Evolutionary conservation across 495 filamentous ascomycete genomes (phyloP), one percentile per base, ranked within the genome.

Genomic region (Astrocystis sublimbata): DNA sequence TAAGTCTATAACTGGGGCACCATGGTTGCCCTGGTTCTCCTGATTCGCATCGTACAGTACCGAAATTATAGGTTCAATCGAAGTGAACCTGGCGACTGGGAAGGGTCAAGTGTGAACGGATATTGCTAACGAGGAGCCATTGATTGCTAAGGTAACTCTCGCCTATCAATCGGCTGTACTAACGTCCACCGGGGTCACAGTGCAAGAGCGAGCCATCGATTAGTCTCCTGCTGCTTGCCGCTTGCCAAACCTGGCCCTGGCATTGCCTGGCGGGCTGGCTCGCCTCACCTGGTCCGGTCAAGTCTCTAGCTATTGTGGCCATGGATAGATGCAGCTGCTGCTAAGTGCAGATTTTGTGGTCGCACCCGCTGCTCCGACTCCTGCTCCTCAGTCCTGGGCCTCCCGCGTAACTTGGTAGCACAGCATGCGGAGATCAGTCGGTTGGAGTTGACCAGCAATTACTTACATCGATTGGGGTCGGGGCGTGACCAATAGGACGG

Each of bases 1-100:
- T n/a, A n/a, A n/a, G n/a, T 9, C 24, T 60, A 60, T 7, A 52
- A 52, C 46, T n/a, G 36, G 35, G 31, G 36, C 46, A 26, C 45
- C 58, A 60, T 60, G 46, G 38, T 45, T 43, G 26, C 17, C 8
- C 28, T 49, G 6, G 13, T 49, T 5, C 1, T 1, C 24, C 24
- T 31, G 46, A 23, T 49, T 30, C 24, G 24, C 15, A 28, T 15
- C 30, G 46, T 8, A 49, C 26, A n/a, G n/a, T n/a, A n/a, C n/a
- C n/a, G n/a, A n/a, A n/a, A n/a, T n/a, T n/a, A n/a, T n/a, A n/a
- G n/a, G n/a, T n/a, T n/a, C n/a, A n/a, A n/a, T n/a, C n/a, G n/a
- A n/a, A n/a, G n/a, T n/a, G n/a, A n/a, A n/a, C n/a, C n/a, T n/a
- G n/a, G n/a, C n/a, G n/a, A n/a, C n/a, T n/a, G n/a, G n/a, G n/a